Conservation (phyloP, 805 yeast genomes). For the Saccharomycopsis fodiens region DNA sequence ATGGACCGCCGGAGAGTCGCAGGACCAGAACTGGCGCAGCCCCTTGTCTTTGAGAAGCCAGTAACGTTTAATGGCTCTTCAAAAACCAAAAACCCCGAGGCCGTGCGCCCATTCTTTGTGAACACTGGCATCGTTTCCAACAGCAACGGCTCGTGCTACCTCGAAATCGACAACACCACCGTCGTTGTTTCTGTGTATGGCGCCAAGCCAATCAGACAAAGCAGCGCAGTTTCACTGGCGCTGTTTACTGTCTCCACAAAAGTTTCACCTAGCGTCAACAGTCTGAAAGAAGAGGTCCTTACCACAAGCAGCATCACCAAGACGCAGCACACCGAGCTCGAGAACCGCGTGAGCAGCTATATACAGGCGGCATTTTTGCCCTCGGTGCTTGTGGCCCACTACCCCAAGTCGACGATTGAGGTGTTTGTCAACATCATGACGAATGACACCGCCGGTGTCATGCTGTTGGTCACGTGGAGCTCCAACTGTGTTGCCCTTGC, state of each 20-base stretch:
- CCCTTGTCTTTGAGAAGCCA: slow-evolving; percentile 33
- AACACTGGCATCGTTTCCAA: slow-evolving; percentile 60
- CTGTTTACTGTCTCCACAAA: slow-evolving; percentile 53
- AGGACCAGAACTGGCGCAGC: slow-evolving; percentile 68
- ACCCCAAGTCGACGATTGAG: slow-evolving; percentile 87
- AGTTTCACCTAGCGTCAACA: slow-evolving; percentile 40
- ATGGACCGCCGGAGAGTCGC: slow-evolving; percentile 76
- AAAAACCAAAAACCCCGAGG: slow-evolving; percentile 11
- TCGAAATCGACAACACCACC: slow-evolving; percentile 49
- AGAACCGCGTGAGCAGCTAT: slow-evolving; percentile 40
- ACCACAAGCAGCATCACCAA: background rate
- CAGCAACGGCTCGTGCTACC: slow-evolving; percentile 75
- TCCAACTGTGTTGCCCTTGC: slow-evolving; percentile 67
- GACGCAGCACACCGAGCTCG: slow-evolving; percentile 31
- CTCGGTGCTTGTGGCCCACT: slow-evolving; percentile 53
- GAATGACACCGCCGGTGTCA: slow-evolving; percentile 25
- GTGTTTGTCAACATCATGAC: slow-evolving; percentile 63
- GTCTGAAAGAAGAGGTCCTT: slow-evolving; percentile 16
- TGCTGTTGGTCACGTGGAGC: slow-evolving; percentile 41
- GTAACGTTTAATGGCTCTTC: slow-evolving; percentile 3
- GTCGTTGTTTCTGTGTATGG: slow-evolving; percentile 74
- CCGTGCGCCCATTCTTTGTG: slow-evolving; percentile 39
- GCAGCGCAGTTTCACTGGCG: slow-evolving; percentile 55
- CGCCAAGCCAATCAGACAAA: slow-evolving; percentile 77
- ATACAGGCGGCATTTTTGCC: slow-evolving; percentile 46